A percentile compares a stretch with the other conserved stretches of the same genome.
These are phyloP conservation scores for Solanum virginianum DNA, from an alignment of 257 asterid species.

Conservation along the genomic window DNA sequence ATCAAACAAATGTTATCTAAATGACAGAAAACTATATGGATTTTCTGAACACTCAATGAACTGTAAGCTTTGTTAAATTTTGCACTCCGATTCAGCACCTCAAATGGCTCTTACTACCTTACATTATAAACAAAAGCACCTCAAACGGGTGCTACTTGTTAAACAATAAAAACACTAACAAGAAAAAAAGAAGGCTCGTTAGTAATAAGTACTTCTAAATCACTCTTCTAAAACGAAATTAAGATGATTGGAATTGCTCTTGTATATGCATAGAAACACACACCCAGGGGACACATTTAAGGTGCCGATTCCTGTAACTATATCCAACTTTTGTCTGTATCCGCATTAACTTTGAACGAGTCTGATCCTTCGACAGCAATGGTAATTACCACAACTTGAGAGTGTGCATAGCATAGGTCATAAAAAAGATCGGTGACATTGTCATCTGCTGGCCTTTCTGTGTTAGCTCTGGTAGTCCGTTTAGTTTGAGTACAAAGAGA, in stretches of 20 bases:
- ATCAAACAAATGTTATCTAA: neutral
- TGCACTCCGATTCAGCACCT: neutral
- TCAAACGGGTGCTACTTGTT: neutral
- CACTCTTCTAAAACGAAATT: neutral
- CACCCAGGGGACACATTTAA: neutral
- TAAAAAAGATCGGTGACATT: neutral
- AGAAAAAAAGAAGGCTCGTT: neutral
- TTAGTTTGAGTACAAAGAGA: neutral
- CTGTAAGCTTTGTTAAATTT: neutral
- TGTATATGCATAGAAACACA: neutral
- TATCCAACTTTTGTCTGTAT: neutral
- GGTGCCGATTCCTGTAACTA: neutral
- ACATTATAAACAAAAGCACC: neutral
- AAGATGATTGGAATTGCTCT: neutral
- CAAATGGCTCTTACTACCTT: neutral
- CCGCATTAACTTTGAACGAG: neutral
- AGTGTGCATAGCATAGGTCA: neutral
- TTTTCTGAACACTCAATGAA: neutral
- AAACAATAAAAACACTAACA: neutral
- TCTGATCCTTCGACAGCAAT: neutral
- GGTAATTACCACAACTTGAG: neutral
- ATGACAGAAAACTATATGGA: neutral
- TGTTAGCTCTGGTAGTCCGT: neutral
- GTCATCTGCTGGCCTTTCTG: neutral
- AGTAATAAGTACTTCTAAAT: neutral